A percentile compares a stretch with the other conserved stretches of the same genome.
phyloP scores from a whole-genome alignment of 2,329 filamentous ascomycete genomes.

The Ascochyta pisi region DNA sequence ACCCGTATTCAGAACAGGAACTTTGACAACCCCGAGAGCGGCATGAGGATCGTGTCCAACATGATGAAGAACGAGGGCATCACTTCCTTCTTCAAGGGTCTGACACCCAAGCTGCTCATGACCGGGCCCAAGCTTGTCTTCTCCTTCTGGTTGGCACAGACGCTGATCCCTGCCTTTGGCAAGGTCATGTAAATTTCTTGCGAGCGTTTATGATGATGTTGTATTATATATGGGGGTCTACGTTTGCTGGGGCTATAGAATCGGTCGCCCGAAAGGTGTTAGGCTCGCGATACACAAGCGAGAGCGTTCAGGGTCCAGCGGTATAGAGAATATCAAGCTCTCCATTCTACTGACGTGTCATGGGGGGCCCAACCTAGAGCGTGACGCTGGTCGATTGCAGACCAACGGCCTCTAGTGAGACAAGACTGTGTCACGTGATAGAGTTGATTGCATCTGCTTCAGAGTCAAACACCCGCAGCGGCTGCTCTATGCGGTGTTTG shows the following conservation, averaged over 20 bases:
- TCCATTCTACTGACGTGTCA: conserved; percentile 28
- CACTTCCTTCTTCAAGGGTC: conserved; percentile 93
- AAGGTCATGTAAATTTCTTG: conserved; percentile 61
- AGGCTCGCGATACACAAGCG: conserved; percentile 21
- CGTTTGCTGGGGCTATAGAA: conserved; percentile 27
- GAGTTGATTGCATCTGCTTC: not conserved
- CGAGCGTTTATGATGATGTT: conserved; percentile 26
- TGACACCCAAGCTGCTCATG: conserved; percentile 98
- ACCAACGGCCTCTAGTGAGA: not conserved
- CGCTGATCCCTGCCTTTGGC: conserved; percentile 91
- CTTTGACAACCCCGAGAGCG: conserved; percentile 96
- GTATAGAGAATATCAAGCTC: conserved; percentile 22
- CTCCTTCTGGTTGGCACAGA: conserved; percentile 99
- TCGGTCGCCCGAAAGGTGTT: conserved; percentile 25
- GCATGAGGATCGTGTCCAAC: conserved; percentile 87
- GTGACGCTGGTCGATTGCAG: not conserved
- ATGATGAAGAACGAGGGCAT: conserved; percentile 93
- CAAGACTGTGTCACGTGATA: conserved; percentile 4
- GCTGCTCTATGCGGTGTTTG: not conserved
- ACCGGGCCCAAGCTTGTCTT: conserved; percentile 98
- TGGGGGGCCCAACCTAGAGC: not conserved
- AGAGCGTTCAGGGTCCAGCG: conserved; percentile 13
- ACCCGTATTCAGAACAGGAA: conserved; percentile 98
- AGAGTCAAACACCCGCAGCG: not conserved
- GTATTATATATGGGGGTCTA: conserved; percentile 36